Evolutionary conservation across 1,139 yeast genomes (phyloP).

Genomic region (Debaryomyces udenii): DNA sequence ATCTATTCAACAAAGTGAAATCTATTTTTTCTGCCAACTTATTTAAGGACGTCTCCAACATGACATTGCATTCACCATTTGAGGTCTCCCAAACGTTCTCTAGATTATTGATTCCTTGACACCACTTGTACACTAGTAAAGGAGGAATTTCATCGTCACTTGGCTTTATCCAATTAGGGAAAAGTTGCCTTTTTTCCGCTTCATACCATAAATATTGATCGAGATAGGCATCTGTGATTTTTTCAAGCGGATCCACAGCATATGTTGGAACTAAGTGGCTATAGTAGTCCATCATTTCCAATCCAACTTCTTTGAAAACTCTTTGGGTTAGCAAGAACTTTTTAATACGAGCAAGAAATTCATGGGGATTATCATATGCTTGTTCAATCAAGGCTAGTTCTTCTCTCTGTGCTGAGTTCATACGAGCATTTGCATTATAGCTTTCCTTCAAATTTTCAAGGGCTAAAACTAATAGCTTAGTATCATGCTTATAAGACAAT

Average conservation of each 20-base stretch:
- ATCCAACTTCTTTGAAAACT: constrained; percentile 84
- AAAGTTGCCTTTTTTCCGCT: constrained; percentile 81
- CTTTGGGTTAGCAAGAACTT: constrained; percentile 83
- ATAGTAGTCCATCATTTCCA: constrained; percentile 93
- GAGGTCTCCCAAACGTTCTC: constrained; percentile 76
- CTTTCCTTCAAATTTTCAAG: constrained; percentile 85
- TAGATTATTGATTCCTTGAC: constrained; percentile 88
- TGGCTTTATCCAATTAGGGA: constrained; percentile 97
- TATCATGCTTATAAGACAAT: constrained; percentile 87
- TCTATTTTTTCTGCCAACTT: constrained; percentile 85
- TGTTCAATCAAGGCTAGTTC: constrained; percentile 93
- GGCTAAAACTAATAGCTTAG: constrained; percentile 85
- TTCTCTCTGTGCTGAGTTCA: constrained; percentile 87
- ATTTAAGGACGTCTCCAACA: constrained; percentile 73
- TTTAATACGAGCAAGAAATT: constrained; percentile 82
- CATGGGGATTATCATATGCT: constrained; percentile 97
- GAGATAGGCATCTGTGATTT: constrained; percentile 92
- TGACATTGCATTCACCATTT: constrained; percentile 79
- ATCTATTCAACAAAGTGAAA: constrained; percentile 79
- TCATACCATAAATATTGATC: constrained; percentile 98
- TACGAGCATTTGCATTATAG: constrained; percentile 78
- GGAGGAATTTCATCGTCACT: constrained; percentile 95
- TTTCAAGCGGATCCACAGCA: constrained; percentile 87
- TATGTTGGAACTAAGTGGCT: constrained; percentile 85
- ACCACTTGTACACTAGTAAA: constrained; percentile 88